Evolutionary conservation across 306 rosid genomes (phyloP).

Genomic region (Canavalia ensiformis): DNA sequence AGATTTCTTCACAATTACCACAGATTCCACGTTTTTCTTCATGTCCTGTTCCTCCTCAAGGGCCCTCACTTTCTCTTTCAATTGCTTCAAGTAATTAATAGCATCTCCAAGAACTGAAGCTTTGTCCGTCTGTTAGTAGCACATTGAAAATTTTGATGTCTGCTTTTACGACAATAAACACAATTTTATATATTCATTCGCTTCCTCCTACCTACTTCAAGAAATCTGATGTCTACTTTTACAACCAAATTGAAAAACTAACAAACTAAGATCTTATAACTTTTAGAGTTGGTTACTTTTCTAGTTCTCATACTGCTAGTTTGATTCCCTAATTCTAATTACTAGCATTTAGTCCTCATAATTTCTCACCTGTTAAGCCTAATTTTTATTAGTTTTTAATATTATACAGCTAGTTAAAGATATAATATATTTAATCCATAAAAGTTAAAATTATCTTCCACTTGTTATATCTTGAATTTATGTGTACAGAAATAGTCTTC

Average conservation of each 20-base stretch:
- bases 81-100: slow-evolving; percentile 79
- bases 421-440: background rate
- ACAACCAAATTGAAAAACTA: no score
- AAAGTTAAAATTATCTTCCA: background rate
- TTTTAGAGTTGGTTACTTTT: no score
- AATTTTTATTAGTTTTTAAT: no score
- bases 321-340: no score
- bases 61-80: slow-evolving; percentile 75
- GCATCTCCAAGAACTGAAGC: slow-evolving; percentile 97
- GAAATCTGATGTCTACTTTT: no score
- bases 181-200: no score
- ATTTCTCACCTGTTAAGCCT: no score
- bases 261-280: no score
- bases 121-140: slow-evolving; percentile 80
- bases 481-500: background rate
- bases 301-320: no score
- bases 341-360: no score
- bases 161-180: no score
- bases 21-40: slow-evolving; percentile 70
- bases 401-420: background rate
- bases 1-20: slow-evolving; percentile 75
- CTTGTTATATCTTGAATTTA: background rate
- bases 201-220: no score
- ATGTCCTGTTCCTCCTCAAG: slow-evolving; percentile 82
- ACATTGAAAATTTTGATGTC: background rate